Percentiles rank a stretch among this genome's conserved stretches.
These are phyloP conservation scores for Orbilia oligospora DNA, from an alignment of 2,329 filamentous ascomycete species.

Conservation along the genomic window DNA sequence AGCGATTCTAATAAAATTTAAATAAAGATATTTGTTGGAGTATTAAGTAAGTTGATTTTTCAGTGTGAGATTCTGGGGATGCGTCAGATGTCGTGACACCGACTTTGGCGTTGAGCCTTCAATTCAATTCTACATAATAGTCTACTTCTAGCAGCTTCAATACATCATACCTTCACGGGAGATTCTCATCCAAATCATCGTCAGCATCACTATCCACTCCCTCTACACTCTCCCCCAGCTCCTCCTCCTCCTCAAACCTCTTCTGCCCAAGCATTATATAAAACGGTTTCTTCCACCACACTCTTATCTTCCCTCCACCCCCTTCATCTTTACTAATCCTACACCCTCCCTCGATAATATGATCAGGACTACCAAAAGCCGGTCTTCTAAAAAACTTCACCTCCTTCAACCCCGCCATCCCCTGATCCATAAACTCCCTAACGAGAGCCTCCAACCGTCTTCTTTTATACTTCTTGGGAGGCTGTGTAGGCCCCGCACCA, in stretches of 20 bases:
- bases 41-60: neutral
- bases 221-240: too few relatives aligned
- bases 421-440: neutral
- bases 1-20: too few relatives aligned
- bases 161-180: neutral
- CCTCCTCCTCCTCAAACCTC: neutral
- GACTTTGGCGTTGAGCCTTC: too few relatives aligned
- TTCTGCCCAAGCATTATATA: neutral
- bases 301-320: neutral
- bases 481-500: neutral
- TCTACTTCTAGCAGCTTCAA: too few relatives aligned
- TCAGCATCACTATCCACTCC: neutral
- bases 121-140: too few relatives aligned
- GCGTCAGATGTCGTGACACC: too few relatives aligned
- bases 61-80: neutral
- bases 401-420: neutral
- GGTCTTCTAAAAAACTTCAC: neutral
- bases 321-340: neutral
- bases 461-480: neutral
- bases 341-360: neutral
- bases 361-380: neutral
- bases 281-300: conserved; percentile 1
- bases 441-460: neutral
- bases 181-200: conserved; percentile 4
- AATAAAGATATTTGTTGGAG: neutral